Evolutionary conservation across 1,139 yeast genomes (phyloP), one percentile per base, ranked within the genome.

Genomic region (Sugiyamaella castrensis): DNA sequence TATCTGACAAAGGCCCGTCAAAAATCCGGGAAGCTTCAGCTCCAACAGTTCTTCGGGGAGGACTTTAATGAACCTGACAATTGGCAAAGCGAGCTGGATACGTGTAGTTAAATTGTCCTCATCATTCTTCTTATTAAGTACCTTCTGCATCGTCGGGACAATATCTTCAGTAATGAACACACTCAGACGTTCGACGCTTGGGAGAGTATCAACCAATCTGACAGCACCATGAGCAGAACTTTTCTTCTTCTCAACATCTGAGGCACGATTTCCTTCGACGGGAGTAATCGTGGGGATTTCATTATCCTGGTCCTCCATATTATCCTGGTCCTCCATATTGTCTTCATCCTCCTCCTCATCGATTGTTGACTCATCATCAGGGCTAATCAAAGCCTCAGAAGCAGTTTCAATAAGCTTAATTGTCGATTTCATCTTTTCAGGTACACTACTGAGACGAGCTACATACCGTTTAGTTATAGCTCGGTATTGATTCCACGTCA

Each of bases 1-100:
- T 39, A 88, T 85, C 65, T 92, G 98, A 66, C 96, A 89, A 16
- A 89, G 76, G 54, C 83, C 81, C 0, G 96, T 87, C 58, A 92
- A 73, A 24, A 86, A 77, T 34, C 95, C 94, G 0, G 98, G 96
- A 28, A 92, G 75, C 47, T 82, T 80, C 8, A 74, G 64, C 27
- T 76, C 77, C 38, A 86, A 70, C 39, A 74, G 71, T 0, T 80
- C 81, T 11, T 75, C 74, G 0, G 86, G 73, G 40, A 92, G 73
- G 52, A 88, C 81, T 59, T 81, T 73, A 16, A 86, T 69, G 51
- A 87, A 76, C 50, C 81, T 79, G n/a, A 87, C 82, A 48, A 89
- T 71, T 0, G 95, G 94, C 61, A 88, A 91, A 1, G 95, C 82
- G 43, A 92, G 67, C 0, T 95, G 91, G 7, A 89, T 79, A 62